phyloP scores from a whole-genome alignment of 108 stramenopile genomes.

The Craspedostauros australis region DNA sequence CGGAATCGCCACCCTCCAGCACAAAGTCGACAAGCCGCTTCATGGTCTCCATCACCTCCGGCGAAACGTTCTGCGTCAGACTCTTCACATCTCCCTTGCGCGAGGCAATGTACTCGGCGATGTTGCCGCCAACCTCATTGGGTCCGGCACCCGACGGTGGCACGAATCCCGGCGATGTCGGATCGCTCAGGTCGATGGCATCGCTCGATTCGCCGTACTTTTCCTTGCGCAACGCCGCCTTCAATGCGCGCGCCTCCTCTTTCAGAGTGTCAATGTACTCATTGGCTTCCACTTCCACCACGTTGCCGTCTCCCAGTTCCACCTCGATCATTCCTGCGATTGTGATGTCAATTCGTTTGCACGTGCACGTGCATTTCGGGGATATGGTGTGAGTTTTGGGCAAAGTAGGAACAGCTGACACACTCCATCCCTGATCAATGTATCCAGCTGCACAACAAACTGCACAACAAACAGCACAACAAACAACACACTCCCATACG shows the following conservation, averaged over 20 bases:
- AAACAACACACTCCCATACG: no score
- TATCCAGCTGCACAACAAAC: no score
- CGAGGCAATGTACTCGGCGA: slow-evolving; percentile 74
- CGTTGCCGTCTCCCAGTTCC: slow-evolving; percentile 70
- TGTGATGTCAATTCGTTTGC: slow-evolving; percentile 10
- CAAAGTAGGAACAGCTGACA: no score
- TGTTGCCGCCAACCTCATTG: slow-evolving; percentile 27
- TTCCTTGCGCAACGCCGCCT: slow-evolving; percentile 64
- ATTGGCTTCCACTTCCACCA: slow-evolving; percentile 77
- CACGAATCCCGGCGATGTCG: not conserved
- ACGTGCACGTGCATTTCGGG: no score
- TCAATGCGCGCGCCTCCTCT: slow-evolving; percentile 65
- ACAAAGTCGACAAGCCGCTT: slow-evolving; percentile 82
- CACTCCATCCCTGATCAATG: no score
- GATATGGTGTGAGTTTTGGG: no score
- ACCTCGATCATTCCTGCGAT: slow-evolving; percentile 66
- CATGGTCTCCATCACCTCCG: slow-evolving; percentile 86
- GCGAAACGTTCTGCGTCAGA: slow-evolving; percentile 70
- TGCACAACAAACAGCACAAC: no score
- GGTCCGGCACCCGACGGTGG: not conserved
- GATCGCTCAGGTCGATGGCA: not conserved
- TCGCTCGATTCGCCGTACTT: slow-evolving; percentile 3
- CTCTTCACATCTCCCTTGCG: slow-evolving; percentile 72
- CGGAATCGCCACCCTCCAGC: slow-evolving; percentile 60
- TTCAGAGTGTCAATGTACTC: slow-evolving; percentile 78